Evolutionary conservation across 768 basidiomycete species (phyloP).

Genomic region (Russula virescens): DNA sequence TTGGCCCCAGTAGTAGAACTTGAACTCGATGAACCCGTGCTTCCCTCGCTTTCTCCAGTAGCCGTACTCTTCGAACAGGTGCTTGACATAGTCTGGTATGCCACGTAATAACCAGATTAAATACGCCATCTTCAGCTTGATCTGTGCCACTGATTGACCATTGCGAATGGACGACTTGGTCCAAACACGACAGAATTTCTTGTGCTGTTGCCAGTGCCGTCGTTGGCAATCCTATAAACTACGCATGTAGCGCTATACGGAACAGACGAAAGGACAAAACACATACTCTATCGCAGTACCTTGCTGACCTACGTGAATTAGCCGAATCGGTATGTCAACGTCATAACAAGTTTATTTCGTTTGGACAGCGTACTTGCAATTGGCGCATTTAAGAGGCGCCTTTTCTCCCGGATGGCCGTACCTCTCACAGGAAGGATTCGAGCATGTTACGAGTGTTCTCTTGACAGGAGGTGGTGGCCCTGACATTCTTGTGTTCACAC

Average conservation of each 20-base stretch:
- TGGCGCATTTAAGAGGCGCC: slow-evolving; percentile 23
- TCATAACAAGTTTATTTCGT: neutral
- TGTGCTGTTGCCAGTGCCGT: slow-evolving; percentile 25
- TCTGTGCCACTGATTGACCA: slow-evolving; percentile 22
- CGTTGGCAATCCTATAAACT: slow-evolving; percentile 19
- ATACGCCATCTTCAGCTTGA: slow-evolving; percentile 25
- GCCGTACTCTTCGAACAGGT: slow-evolving; percentile 22
- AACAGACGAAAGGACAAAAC: neutral
- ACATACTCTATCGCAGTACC: slow-evolving; percentile 22
- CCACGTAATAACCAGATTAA: slow-evolving; percentile 27
- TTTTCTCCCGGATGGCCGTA: slow-evolving; percentile 9
- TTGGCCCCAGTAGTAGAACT: slow-evolving; percentile 25
- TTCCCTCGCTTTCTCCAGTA: slow-evolving; percentile 12
- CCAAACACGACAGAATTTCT: slow-evolving; percentile 26
- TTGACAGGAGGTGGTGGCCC: slow-evolving; percentile 21
- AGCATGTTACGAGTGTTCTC: slow-evolving; percentile 21
- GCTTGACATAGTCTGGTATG: slow-evolving; percentile 17
- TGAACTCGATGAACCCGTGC: slow-evolving; percentile 26
- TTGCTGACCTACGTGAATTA: slow-evolving; percentile 17
- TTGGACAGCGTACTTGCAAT: slow-evolving; percentile 20
- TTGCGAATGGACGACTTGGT: slow-evolving; percentile 19
- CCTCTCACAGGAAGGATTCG: slow-evolving; percentile 17
- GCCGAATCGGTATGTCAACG: neutral
- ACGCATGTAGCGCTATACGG: neutral
- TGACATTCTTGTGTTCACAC: slow-evolving; percentile 17